Percentiles rank a stretch among this genome's conserved stretches.
Conservation (phyloP, 2,329 filamentous ascomycete genomes). For the Aspergillus sp. region DNA sequence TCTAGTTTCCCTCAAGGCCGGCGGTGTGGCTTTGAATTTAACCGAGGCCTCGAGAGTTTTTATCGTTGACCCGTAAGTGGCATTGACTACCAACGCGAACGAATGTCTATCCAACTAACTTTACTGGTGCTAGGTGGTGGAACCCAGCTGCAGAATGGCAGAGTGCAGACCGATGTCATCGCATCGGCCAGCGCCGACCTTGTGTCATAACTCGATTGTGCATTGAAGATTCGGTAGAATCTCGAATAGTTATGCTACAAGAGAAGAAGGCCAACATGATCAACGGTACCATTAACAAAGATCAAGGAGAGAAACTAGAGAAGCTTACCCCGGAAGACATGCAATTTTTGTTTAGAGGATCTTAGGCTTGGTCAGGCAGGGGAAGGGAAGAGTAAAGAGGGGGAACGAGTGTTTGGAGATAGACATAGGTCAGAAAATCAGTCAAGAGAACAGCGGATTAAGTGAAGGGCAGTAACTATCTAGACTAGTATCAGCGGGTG, state of each 20-base stretch:
- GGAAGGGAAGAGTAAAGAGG: background rate
- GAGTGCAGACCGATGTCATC: slow-evolving; percentile 88
- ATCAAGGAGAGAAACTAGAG: slow-evolving; percentile 81
- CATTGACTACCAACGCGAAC: background rate
- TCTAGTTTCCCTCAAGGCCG: slow-evolving; percentile 91
- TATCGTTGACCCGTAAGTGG: slow-evolving; percentile 87
- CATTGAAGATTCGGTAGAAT: slow-evolving; percentile 96
- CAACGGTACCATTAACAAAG: slow-evolving; percentile 91
- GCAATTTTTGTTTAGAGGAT: slow-evolving; percentile 91
- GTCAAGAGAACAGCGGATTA: too few relatives aligned
- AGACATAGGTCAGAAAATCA: too few relatives aligned
- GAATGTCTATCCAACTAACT: slow-evolving; percentile 22
- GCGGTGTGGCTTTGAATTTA: slow-evolving; percentile 90
- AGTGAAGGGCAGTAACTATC: too few relatives aligned
- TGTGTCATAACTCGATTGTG: slow-evolving; percentile 93
- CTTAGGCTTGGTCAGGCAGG: slow-evolving; percentile 35
- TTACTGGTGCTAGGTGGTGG: slow-evolving; percentile 72
- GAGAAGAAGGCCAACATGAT: slow-evolving; percentile 99
- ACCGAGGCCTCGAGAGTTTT: slow-evolving; percentile 95
- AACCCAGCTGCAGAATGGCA: slow-evolving; percentile 99
- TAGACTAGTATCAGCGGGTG: too few relatives aligned
- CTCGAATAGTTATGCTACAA: slow-evolving; percentile 89
- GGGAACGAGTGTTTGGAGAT: background rate
- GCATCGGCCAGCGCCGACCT: slow-evolving; percentile 90
- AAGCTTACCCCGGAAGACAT: slow-evolving; percentile 88